These are phyloP conservation scores for Zoysia japonica DNA, from an alignment of 176 grass and related monocot species.

Conservation along the genomic window DNA sequence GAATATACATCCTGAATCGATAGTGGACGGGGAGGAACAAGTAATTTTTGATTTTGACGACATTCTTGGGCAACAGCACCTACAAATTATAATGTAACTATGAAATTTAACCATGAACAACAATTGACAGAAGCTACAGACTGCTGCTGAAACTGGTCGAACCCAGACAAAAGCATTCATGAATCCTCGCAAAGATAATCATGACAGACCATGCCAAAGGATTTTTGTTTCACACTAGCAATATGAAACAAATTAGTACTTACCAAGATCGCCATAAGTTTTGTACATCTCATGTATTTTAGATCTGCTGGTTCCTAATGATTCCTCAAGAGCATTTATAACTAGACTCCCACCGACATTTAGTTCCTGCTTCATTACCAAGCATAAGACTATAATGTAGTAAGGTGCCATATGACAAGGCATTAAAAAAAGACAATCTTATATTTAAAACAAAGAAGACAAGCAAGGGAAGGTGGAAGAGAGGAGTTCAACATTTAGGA, in stretches of 20 bases:
- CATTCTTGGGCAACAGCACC: constrained; percentile 93
- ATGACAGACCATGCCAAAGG: constrained; percentile 1
- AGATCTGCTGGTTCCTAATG: constrained; percentile 73
- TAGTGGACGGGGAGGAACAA: constrained; percentile 77
- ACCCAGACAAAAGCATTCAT: constrained; percentile 18
- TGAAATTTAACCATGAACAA: constrained; percentile 28
- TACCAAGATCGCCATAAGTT: constrained; percentile 85
- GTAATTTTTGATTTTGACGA: constrained; percentile 83
- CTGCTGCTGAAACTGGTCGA: neutral
- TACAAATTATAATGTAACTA: constrained; percentile 39
- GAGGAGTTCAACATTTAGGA: constrained; percentile 5
- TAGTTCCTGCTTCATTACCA: constrained; percentile 84
- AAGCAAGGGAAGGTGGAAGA: constrained; percentile 4
- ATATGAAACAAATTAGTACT: constrained; percentile 40
- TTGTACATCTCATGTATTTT: constrained; percentile 97
- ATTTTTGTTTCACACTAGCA: constrained; percentile 23
- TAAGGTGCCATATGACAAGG: constrained; percentile 8
- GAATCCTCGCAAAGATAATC: constrained; percentile 13
- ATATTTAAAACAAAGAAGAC: constrained; percentile 24
- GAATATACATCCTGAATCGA: constrained; percentile 70
- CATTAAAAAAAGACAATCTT: constrained; percentile 18
- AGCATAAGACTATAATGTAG: constrained; percentile 42
- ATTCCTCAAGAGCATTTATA: constrained; percentile 74
- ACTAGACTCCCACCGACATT: constrained; percentile 91
- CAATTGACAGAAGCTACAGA: constrained; percentile 30